phyloP scores from a whole-genome alignment of 1,284 basidiomycete genomes.

The Naganishia sp. region DNA sequence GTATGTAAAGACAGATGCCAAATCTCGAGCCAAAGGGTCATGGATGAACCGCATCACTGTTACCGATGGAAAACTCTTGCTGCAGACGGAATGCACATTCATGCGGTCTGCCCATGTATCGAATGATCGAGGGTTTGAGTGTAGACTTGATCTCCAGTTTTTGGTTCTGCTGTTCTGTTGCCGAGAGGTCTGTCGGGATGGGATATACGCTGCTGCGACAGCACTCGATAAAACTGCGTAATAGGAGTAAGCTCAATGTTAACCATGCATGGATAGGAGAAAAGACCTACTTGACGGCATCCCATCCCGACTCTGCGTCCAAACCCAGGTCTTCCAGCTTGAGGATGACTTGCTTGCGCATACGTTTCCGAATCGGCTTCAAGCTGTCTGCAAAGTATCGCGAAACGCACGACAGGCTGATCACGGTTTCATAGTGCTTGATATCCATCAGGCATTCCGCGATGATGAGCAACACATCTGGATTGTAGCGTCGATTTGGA shows the following conservation, averaged over 20 bases:
- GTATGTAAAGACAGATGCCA: background rate
- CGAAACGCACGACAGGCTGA: background rate
- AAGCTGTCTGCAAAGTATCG: background rate
- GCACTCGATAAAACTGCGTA: background rate
- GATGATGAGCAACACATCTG: background rate
- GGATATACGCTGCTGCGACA: background rate
- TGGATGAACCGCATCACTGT: constrained; percentile 5
- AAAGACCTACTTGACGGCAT: background rate
- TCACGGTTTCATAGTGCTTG: background rate
- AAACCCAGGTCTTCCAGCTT: background rate
- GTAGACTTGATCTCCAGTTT: background rate
- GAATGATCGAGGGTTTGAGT: constrained; percentile 1
- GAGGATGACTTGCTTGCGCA: background rate
- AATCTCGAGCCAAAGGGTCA: constrained; percentile 1
- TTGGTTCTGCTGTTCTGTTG: background rate
- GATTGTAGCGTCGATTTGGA: background rate
- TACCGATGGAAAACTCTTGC: constrained; percentile 1
- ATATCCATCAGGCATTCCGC: background rate
- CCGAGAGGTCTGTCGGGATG: background rate
- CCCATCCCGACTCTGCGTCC: background rate
- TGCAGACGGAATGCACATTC: constrained; percentile 11
- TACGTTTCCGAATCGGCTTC: background rate
- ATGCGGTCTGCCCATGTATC: background rate
- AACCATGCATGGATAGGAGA: background rate
- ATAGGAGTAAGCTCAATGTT: background rate